Evolutionary conservation across 305 asterid species (phyloP), one percentile per base, ranked within the genome.

Genomic region (Petunia hybrid): DNA sequence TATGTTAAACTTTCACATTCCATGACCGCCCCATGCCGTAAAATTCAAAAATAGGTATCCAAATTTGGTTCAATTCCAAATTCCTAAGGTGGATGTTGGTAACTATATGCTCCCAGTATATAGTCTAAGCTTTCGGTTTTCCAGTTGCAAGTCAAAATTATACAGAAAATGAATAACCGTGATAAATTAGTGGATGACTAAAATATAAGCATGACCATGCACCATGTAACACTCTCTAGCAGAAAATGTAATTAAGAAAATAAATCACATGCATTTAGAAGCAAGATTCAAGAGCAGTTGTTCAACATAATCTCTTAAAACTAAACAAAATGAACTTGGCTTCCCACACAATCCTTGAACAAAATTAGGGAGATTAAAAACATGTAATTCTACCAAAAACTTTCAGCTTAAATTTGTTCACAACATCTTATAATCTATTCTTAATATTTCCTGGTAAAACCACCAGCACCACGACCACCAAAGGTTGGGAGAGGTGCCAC

Each of bases 381-480:
- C 78, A 73, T 51, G 45, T 73, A 73, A 60, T 36, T 48, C 56
- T 51, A 9, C 56, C 56, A 51, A 51, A 51, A 51, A 3, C 13
- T 9, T 51, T 74, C 38, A 1, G 5, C 53, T 73, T 73, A 73
- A 14, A 73, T 51, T 53, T 73, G 78, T 38, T 74, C 48, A 74
- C 14, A 16, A 57, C 2, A 39, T 74, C 38, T 3, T 74, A 53
- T 13, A 14, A 40, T 36, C 60, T 55, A 22, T 13, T 1, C 36
- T 71, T 56, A 81, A 71, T 81, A 81, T 71, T 66, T 71, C 80
- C 60, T 46, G 45, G 43, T 80, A 81, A 71, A 70, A 38, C 80
- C 81, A 4, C 81, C 43, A 16, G 62, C 83, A 73, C 83, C 83
- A 16, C 83, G 83, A 45, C 83, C 80, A 45, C 83, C 80, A 39